Evolutionary conservation across 2,329 filamentous ascomycete species (phyloP), one percentile per base, ranked within the genome.

Genomic region (Pyrenochaeta sp.): DNA sequence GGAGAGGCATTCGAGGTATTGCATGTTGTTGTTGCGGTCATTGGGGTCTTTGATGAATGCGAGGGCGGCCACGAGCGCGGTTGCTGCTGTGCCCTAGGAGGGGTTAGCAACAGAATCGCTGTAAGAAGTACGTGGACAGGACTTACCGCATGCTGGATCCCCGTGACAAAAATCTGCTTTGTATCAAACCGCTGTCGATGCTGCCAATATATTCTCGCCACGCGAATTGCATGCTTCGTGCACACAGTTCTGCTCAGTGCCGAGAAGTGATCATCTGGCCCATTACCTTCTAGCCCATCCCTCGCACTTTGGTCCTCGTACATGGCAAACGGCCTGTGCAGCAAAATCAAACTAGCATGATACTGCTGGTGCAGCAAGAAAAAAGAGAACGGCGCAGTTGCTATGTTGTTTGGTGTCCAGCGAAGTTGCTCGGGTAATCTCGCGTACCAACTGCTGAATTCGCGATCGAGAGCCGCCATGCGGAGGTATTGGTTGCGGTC

Each of bases 321-420:
- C 54, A 80, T 79, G 22, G 83, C 83, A 77, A 84, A 85, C 0
- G 84, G 82, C 1, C 83, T 76, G 62, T 85, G 84, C 5, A 86
- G 76, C 10, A 85, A 71, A 49, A 86, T 84, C 71, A 85, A 78
- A 48, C 79, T 81, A 10, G 80, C 80, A 51, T 86, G 84, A 54
- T 85, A 86, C 64, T 86, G 84, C 67, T 85, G 84, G 59, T 86
- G 84, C 8, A 86, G 72, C 8, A 86, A 66, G 65, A 85, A 86
- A 75, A 79, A 88, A 1, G 72, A 74, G 46, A 77, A 76, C 0
- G 74, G 75, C 3, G 74, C 76, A 2, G 66, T 71, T 3, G 69
- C 68, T 40, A 77, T 76, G 40, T 78, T 78, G n/a, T 56, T 61
- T 3, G 71, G 69, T 22, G 71, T 77, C 75, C 74, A 78, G 43